Evolutionary conservation across 129 eudicot genomes (phyloP), one percentile per base, ranked within the genome.

Genomic region (Helichrysum umbraculigerum): DNA sequence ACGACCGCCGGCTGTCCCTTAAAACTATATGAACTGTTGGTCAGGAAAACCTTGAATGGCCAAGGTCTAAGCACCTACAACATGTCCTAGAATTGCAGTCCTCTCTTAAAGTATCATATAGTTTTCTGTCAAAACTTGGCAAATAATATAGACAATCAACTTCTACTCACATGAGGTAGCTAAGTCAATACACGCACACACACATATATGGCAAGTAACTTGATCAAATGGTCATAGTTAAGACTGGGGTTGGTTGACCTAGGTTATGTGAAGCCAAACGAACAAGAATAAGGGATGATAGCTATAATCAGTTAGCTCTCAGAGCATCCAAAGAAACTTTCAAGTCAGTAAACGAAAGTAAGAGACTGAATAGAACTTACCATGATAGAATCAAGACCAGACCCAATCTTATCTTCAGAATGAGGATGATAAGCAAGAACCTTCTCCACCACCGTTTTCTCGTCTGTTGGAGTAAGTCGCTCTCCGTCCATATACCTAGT

Each of bases 341-440:
- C 20, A 44, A 78, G 39, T 44, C 34, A 0, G 71, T 64, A 47
- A 30, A 68, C 1, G 2, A 66, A 62, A 80, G 12, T 20, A 42
- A 21, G 58, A 72, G 61, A 37, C 19, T 66, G 10, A 28, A 34
- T 21, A n/a, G 22, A 70, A 77, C 86, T 82, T 28, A 95, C 97
- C 94, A 95, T 95, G 52, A 95, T 89, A 25, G 87, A 89, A 84
- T 91, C 88, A 71, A 91, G 68, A 58, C 99, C 96, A 72, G 89
- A 89, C 34, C 99, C 99, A 79, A 95, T 83, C 83, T 95, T 89
- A 81, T 89, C 97, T 71, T 86, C 88, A 7, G 85, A 73, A 68
- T 80, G 94, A 66, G 99, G 97, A 86, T 95, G 99, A 86, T 87
- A 88, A 52, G 91, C 86, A 78, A 95, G 96, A 81, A 95, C 89